Evolutionary conservation across 2,329 filamentous ascomycete genomes (phyloP).

Genomic region (Aspergillus niger): DNA sequence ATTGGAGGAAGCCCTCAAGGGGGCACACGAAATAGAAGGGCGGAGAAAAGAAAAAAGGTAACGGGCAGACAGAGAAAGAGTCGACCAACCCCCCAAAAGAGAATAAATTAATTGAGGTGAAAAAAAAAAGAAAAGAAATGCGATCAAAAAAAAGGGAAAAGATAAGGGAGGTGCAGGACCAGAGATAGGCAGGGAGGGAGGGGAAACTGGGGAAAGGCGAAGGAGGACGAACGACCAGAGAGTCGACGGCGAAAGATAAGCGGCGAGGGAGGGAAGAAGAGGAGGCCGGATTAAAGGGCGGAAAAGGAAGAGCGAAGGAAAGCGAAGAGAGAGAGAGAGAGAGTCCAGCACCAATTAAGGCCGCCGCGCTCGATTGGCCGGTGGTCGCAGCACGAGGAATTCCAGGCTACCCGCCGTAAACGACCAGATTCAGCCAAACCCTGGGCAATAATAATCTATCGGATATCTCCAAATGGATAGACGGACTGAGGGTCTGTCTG

Average conservation of each 20-base stretch:
- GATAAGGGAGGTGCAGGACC: conserved; percentile 4
- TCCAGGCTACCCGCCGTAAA: conserved; percentile 39
- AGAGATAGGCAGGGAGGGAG: conserved; percentile 2
- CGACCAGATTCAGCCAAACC: conserved; percentile 23
- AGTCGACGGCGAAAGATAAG: background rate
- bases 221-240: background rate
- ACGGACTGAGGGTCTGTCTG: too few relatives aligned
- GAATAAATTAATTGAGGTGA: background rate
- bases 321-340: background rate
- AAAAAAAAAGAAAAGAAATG: conserved; percentile 3
- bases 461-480: background rate
- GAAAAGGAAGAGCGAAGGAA: background rate
- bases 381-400: conserved; percentile 22
- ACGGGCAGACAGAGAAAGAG: background rate
- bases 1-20: conserved; percentile 16
- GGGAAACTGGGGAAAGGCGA: background rate
- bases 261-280: conserved; percentile 4
- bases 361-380: background rate
- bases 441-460: conserved; percentile 4
- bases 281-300: background rate
- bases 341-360: background rate
- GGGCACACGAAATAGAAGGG: conserved; percentile 5
- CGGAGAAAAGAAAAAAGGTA: conserved; percentile 2
- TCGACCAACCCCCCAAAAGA: too few relatives aligned
- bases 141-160: conserved; percentile 8